Base-by-base conservation (phyloP, 441 rosid species). In the Biscutella laevigata region DNA sequence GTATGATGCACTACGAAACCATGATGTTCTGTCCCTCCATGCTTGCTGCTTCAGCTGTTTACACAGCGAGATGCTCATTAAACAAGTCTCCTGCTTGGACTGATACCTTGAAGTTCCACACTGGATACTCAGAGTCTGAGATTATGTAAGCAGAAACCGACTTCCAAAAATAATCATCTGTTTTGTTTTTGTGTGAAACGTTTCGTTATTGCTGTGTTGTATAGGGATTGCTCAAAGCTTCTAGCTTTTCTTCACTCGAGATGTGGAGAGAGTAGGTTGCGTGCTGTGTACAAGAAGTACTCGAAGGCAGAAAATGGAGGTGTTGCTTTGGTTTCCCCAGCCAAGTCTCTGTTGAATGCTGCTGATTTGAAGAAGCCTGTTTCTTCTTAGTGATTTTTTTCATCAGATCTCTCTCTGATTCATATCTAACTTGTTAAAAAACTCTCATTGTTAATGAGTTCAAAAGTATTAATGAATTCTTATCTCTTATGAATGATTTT, bases 21-120 rank as follows among this genome's bases (percentile, higher is more conserved):
- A 56, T 52, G 21, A 29, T 11, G 71, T 84, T 63, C 67, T 67
- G 81, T 44, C 90, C 95, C 9, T 84, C 97, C 13, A 68, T 81
- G 87, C 81, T 88, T 36, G 95, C 95, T 61, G 97, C 95, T 53
- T 82, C 97, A 5, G 95, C 97, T 5, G 95, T 92, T 8, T 92
- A 88, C 61, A 86, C 79, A 0, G 97, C 99, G 27, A 72, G 95
- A n/a, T 78, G 85, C 67, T 69, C 81, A 1, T 49, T 92, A 28
- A 71, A 67, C 56, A 67, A 61, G 49, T 57, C 42, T 0, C 90
- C 95, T 4, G 34, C 49, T 7, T 92, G 95, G 97, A 86, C 78
- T 0, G 81, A 76, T 6, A 86, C 89, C 0, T 81, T 92, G 21
- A 69, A 71, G 74, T 64, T 79, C 41, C 92, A 92, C 53, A 82